phyloP scores from a whole-genome alignment of 176 grass and related monocot genomes.

The Raddia distichophylla region DNA sequence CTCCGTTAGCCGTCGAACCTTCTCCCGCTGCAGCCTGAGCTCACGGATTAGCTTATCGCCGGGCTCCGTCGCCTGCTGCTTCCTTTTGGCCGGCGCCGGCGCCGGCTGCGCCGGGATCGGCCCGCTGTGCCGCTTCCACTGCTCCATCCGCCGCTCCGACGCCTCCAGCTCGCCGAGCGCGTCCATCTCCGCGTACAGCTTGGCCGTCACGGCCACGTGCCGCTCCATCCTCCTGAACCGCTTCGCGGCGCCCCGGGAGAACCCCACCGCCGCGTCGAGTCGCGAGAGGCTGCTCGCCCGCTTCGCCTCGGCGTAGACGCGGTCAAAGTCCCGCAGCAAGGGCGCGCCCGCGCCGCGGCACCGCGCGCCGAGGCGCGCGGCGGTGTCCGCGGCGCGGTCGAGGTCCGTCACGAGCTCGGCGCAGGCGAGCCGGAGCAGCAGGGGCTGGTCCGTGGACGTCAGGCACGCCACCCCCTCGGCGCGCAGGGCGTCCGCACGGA shows the following conservation, averaged over 20 bases:
- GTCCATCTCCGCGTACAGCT: conserved; percentile 81
- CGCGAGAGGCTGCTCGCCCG: conserved; percentile 41
- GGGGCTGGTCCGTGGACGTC: conserved; percentile 63
- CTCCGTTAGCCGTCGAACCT: conserved; percentile 60
- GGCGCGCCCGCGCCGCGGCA: conserved; percentile 19
- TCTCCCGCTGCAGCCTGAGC: conserved; percentile 50
- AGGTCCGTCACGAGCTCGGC: conserved; percentile 66
- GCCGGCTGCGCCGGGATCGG: conserved; percentile 61
- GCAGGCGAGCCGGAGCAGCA: conserved; percentile 68
- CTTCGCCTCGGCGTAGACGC: conserved; percentile 65
- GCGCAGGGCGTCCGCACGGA: conserved; percentile 64
- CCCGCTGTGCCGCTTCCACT: conserved; percentile 70
- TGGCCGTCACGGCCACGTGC: conserved; percentile 42
- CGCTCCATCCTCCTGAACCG: conserved; percentile 74
- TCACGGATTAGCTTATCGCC: conserved; percentile 48
- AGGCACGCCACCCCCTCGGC: conserved; percentile 68
- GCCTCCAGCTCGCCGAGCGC: conserved; percentile 67
- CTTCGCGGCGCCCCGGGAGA: conserved; percentile 50
- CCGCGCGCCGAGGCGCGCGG: conserved; percentile 46
- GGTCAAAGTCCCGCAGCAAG: conserved; percentile 48
- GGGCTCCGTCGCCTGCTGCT: conserved; percentile 2
- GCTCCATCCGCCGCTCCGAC: conserved; percentile 67
- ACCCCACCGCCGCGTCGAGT: conserved; percentile 47
- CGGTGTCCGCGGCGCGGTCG: conserved; percentile 57
- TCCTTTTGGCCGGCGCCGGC: not conserved